phyloP scores from a whole-genome alignment of 306 rosid genomes.

The Styphnolobium japonicum region DNA sequence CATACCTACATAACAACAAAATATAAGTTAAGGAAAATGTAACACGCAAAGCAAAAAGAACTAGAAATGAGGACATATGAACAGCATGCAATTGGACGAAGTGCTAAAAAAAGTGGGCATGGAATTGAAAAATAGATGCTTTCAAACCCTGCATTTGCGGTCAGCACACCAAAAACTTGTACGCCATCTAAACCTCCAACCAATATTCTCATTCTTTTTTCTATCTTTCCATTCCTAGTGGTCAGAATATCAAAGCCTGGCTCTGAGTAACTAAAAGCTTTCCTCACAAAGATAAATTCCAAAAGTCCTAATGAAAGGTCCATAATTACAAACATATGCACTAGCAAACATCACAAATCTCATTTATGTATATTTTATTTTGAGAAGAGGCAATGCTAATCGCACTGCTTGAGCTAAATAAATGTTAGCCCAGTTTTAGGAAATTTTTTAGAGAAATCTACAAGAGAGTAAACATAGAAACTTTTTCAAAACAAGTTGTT shows the following conservation, averaged over 20 bases:
- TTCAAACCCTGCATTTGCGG: neutral
- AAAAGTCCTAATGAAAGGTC: neutral
- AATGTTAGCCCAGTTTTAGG: neutral
- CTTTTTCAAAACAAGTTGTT: neutral
- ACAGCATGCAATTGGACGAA: neutral
- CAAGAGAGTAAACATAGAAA: neutral
- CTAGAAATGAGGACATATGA: neutral
- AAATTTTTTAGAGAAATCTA: neutral
- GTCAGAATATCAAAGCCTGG: neutral
- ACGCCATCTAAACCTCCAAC: neutral
- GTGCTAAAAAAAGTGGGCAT: neutral
- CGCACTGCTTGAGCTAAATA: neutral
- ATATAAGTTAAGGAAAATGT: neutral
- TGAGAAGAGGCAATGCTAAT: neutral
- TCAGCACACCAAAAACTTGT: neutral
- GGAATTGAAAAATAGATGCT: neutral
- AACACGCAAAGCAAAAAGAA: neutral
- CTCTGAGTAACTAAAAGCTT: neutral
- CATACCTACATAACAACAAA: neutral
- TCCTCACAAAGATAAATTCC: neutral
- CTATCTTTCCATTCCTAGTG: neutral
- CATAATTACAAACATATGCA: neutral
- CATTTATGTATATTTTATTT: neutral
- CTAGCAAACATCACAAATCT: neutral
- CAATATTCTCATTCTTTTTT: neutral